phyloP scores from a whole-genome alignment of 2,329 filamentous ascomycete species.

The Elsinoe necatrix region DNA sequence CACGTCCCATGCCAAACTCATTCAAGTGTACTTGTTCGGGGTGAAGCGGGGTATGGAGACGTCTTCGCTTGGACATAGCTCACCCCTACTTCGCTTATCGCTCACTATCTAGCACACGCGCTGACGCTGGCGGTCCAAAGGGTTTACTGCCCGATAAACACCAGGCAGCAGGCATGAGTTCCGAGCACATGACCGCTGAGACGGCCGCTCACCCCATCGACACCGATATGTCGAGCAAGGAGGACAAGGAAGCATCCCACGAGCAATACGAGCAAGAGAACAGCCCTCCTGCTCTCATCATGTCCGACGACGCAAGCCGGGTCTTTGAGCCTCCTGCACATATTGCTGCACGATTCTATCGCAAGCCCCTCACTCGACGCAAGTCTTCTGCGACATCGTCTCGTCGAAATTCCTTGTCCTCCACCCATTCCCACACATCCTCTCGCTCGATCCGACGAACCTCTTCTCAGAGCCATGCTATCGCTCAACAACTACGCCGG shows the following conservation, averaged over 20 bases:
- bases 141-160: neutral
- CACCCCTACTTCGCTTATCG: neutral
- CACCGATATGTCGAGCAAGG: neutral
- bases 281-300: constrained; percentile 20
- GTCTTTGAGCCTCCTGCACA: constrained; percentile 61
- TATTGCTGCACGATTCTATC: constrained; percentile 71
- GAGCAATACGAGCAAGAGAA: neutral
- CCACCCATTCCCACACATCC: constrained; percentile 62
- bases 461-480: constrained; percentile 61
- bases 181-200: neutral
- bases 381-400: constrained; percentile 71
- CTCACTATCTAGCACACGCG: neutral
- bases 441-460: constrained; percentile 45
- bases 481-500: constrained; percentile 70
- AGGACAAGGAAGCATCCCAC: neutral
- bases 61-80: neutral
- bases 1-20: neutral
- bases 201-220: neutral
- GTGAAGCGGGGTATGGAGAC: constrained; percentile 12
- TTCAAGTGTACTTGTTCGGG: neutral
- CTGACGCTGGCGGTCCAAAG: constrained; percentile 10
- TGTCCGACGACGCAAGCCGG: constrained; percentile 34
- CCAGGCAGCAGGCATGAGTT: neutral
- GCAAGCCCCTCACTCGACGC: constrained; percentile 52
- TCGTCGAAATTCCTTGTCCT: constrained; percentile 71